A percentile compares a stretch with the other conserved stretches of the same genome.
Evolutionary conservation across 2,329 filamentous ascomycete species (phyloP).

Genomic region (Clarireedia sp.): DNA sequence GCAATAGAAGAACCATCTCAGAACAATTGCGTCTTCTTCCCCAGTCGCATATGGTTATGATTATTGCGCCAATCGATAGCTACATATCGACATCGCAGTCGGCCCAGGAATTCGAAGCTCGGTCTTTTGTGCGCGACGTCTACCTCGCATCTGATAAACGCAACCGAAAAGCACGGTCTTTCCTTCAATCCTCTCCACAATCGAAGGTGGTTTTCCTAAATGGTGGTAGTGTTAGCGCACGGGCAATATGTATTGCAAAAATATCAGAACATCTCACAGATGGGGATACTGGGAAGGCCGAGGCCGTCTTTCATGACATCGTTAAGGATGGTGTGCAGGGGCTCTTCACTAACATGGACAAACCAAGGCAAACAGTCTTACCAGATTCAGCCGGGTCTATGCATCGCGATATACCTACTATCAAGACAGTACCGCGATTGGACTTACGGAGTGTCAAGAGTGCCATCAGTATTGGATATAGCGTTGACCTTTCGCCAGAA

Average conservation of each 20-base stretch:
- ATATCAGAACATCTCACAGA: slow-evolving; percentile 46
- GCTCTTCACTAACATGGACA: slow-evolving; percentile 16
- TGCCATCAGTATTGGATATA: background rate
- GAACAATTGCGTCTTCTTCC: slow-evolving; percentile 55
- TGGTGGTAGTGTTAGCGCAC: slow-evolving; percentile 49
- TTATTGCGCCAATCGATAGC: slow-evolving; percentile 37
- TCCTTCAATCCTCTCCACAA: slow-evolving; percentile 40
- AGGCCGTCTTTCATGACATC: slow-evolving; percentile 42
- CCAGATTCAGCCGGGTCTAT: too few species aligned
- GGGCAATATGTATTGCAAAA: slow-evolving; percentile 44
- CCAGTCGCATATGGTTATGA: slow-evolving; percentile 47
- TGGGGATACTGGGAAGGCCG: slow-evolving; percentile 43
- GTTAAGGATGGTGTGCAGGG: slow-evolving; percentile 42
- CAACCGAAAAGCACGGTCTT: slow-evolving; percentile 41
- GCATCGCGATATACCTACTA: background rate
- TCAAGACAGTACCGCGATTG: background rate
- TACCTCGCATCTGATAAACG: slow-evolving; percentile 44
- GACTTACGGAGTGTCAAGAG: background rate
- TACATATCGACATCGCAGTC: slow-evolving; percentile 15
- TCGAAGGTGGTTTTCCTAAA: slow-evolving; percentile 51
- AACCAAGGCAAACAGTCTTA: background rate
- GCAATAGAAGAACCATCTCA: slow-evolving; percentile 44
- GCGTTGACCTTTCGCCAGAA: background rate
- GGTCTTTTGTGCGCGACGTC: slow-evolving; percentile 39
- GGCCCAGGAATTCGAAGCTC: slow-evolving; percentile 33